Base-by-base conservation (phyloP, 306 rosid genomes). In the Cicer cuneatum region DNA sequence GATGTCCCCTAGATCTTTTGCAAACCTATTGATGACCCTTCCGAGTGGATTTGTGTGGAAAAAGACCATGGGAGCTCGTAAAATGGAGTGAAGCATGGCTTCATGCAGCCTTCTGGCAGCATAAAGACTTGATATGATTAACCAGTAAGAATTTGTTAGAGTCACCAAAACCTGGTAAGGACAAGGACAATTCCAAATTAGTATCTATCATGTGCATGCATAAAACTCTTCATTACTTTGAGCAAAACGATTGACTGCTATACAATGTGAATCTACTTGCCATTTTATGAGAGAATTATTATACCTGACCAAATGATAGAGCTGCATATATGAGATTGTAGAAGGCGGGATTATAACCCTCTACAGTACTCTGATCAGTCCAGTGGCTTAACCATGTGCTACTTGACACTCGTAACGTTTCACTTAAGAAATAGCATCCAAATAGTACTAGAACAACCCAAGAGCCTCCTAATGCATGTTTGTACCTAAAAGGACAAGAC, bases 1-100 rank as follows among this genome's bases (percentile, higher is more conserved):
- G 73, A 93, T 84, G 86, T 93, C 98, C 39, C 98, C 93, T 8
- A 91, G 91, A 88, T 93, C 98, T 83, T 91, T 93, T 19, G 98
- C 96, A 66, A 93, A 93, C 79, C 97, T 84, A 81, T 93, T 91
- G 80, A 93, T 89, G 77, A 93, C 83, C 76, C 98, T 83, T 68
- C 97, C 98, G 21, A 91, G 92, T 37, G 98, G 98, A 82, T 91
- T 91, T 71, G 97, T 93, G 12, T 93, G 92, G 83, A 93, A 93
- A 77, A 93, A 93, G 38, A 88, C 86, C 96, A 93, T 91, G 16
- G 98, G 97, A 80, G 92, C 97, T 85, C 85, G 89, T 83, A 93
- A 78, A n/a, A 93, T 87, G 69, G 98, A 88, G 59, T 43, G 60
- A 74, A 93, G 94, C 98, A 93, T 91, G 82, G 93, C 89, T 21